phyloP scores from a whole-genome alignment of 345 rosid species.

The Cardamine resedifolia region DNA sequence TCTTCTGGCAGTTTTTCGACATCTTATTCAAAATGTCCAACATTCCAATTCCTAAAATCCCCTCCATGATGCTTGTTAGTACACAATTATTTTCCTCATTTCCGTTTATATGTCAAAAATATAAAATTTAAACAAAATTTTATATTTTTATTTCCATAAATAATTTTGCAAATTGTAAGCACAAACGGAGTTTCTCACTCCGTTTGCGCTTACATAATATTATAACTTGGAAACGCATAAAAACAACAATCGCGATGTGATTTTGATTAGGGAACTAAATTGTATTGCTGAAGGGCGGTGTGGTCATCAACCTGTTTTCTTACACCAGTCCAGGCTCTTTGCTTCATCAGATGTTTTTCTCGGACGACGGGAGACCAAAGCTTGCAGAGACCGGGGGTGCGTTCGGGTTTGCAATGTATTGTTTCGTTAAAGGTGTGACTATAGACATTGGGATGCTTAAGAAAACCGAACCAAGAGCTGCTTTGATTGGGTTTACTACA shows the following conservation, averaged over 20 bases:
- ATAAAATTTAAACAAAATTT: too few relatives aligned
- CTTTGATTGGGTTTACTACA: slow-evolving; percentile 16
- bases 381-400: slow-evolving; percentile 27
- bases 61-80: not conserved
- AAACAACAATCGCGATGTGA: not conserved
- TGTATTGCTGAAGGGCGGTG: not conserved
- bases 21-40: not conserved
- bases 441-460: slow-evolving; percentile 28
- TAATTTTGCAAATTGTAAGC: too few relatives aligned
- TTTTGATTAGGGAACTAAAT: not conserved
- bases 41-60: not conserved
- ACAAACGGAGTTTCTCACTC: too few relatives aligned
- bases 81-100: too few relatives aligned
- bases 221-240: too few relatives aligned
- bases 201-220: not conserved
- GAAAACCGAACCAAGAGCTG: slow-evolving; percentile 11
- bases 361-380: not conserved
- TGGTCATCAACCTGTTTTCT: not conserved
- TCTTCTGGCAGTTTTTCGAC: not conserved
- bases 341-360: not conserved
- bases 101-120: too few relatives aligned
- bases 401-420: slow-evolving; percentile 36
- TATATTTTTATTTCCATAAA: too few relatives aligned
- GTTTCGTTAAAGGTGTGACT: slow-evolving; percentile 43
- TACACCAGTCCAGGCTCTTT: not conserved